phyloP scores from a whole-genome alignment of 768 basidiomycete species.

The Phylloporus arenicola region DNA sequence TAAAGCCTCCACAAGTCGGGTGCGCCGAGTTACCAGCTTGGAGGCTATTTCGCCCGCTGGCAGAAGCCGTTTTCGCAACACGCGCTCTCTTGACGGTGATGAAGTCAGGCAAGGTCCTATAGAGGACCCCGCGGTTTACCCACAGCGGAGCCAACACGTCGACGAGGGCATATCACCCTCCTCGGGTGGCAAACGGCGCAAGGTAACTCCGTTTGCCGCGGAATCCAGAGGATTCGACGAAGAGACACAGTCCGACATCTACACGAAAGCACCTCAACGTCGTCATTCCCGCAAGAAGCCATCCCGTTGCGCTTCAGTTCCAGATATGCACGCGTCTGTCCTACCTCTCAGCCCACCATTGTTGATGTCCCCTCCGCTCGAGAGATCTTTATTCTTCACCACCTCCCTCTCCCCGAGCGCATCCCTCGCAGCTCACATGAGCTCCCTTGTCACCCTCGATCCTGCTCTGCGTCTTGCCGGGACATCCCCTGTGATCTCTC shows the following conservation, averaged over 20 bases:
- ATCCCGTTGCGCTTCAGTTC: conserved; percentile 10
- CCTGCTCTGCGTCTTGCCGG: neutral
- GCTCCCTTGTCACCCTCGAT: neutral
- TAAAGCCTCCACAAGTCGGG: neutral
- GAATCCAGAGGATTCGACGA: neutral
- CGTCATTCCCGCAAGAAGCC: conserved; percentile 4
- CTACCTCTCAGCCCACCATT: conserved; percentile 54
- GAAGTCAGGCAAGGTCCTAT: neutral
- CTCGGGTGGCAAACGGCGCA: neutral
- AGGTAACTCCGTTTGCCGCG: conserved; percentile 8
- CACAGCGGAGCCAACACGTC: neutral
- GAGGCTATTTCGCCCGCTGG: neutral
- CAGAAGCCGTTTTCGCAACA: neutral
- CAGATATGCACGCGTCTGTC: conserved; percentile 32
- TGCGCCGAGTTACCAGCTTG: conserved; percentile 1
- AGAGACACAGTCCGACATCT: conserved; percentile 7
- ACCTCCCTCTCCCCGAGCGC: conserved; percentile 11
- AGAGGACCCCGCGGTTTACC: neutral
- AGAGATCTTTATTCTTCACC: conserved; percentile 52
- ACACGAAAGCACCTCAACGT: conserved; percentile 16
- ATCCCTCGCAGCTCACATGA: conserved; percentile 12
- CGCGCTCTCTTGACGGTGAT: conserved; percentile 1
- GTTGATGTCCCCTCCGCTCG: conserved; percentile 52
- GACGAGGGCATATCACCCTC: neutral
- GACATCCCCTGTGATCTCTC: conserved; percentile 10